Percentiles rank a stretch among this genome's conserved stretches.
These are phyloP conservation scores for Exserohilum turcica DNA, from an alignment of 2,329 filamentous ascomycete genomes.

Conservation along the genomic window DNA sequence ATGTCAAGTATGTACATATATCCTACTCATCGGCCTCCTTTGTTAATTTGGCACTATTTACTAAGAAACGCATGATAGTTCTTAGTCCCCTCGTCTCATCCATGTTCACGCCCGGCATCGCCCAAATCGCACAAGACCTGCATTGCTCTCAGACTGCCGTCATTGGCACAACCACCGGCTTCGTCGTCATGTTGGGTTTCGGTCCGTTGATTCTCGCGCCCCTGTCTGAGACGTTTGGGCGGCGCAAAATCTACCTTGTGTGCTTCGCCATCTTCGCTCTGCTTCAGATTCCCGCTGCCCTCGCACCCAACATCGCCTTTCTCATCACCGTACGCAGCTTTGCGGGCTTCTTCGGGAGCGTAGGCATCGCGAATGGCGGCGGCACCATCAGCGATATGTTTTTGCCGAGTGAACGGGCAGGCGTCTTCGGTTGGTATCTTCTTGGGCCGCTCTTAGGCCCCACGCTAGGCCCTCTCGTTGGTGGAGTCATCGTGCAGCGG, in stretches of 20 bases:
- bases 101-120: slow-evolving; percentile 60
- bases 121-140: slow-evolving; percentile 56
- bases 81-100: slow-evolving; percentile 55
- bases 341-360: slow-evolving; percentile 57
- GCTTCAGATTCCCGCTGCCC: slow-evolving; percentile 55
- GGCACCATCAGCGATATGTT: slow-evolving; percentile 61
- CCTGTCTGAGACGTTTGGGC: slow-evolving; percentile 55
- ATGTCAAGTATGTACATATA: slow-evolving; percentile 53
- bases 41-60: not conserved
- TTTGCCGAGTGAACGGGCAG: slow-evolving; percentile 51
- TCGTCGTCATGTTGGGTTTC: slow-evolving; percentile 56
- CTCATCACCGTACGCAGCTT: slow-evolving; percentile 54
- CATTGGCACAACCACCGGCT: slow-evolving; percentile 57
- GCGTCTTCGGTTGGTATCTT: slow-evolving; percentile 55
- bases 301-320: slow-evolving; percentile 54
- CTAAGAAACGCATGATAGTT: slow-evolving; percentile 36
- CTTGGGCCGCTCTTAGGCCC: slow-evolving; percentile 52
- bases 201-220: slow-evolving; percentile 55
- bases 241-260: slow-evolving; percentile 51
- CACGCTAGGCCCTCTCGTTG: slow-evolving; percentile 51
- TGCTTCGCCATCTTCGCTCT: slow-evolving; percentile 54
- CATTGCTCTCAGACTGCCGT: slow-evolving; percentile 50
- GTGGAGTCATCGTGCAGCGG: slow-evolving; percentile 52
- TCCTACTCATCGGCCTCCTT: not conserved
- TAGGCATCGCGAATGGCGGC: slow-evolving; percentile 58